Conservation (phyloP, 495 filamentous ascomycete species). For the Aspergillus olivimuriae region DNA sequence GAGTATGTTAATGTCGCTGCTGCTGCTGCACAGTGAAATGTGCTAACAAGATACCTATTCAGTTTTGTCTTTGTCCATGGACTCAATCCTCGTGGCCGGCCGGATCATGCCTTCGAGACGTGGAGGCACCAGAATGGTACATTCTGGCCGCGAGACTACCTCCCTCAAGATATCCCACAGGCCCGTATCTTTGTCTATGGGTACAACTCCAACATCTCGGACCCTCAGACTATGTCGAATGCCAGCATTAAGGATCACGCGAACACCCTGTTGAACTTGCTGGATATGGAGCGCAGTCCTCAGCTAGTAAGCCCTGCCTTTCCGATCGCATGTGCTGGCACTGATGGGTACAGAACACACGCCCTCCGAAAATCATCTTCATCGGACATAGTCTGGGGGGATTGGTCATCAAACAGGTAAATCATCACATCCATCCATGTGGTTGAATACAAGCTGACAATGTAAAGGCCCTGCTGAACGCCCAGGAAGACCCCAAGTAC, state of each 20-base stretch:
- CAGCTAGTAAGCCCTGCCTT: conserved; percentile 11
- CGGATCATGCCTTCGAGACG: conserved; percentile 35
- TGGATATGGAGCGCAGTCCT: conserved; percentile 28
- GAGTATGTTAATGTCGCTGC: conserved; percentile 17
- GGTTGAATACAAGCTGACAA: neutral
- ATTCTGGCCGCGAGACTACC: conserved; percentile 37
- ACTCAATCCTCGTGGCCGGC: conserved; percentile 30
- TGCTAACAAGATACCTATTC: neutral
- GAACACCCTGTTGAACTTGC: conserved; percentile 30
- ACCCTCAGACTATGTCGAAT: conserved; percentile 31
- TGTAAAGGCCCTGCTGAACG: conserved; percentile 33
- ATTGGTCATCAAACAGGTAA: conserved; percentile 40
- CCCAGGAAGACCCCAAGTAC: conserved; percentile 36
- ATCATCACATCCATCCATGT: neutral
- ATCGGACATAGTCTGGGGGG: conserved; percentile 43
- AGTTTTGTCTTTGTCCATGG: conserved; percentile 37
- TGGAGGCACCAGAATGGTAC: conserved; percentile 32
- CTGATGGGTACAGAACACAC: conserved; percentile 4
- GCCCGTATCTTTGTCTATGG: conserved; percentile 37
- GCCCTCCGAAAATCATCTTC: conserved; percentile 35
- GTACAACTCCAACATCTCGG: conserved; percentile 38
- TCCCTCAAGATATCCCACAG: conserved; percentile 33
- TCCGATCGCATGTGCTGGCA: neutral
- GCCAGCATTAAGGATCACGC: conserved; percentile 35
- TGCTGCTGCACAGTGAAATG: no score